Evolutionary conservation across 768 basidiomycete genomes (phyloP).

Genomic region (Amanita phalloides): DNA sequence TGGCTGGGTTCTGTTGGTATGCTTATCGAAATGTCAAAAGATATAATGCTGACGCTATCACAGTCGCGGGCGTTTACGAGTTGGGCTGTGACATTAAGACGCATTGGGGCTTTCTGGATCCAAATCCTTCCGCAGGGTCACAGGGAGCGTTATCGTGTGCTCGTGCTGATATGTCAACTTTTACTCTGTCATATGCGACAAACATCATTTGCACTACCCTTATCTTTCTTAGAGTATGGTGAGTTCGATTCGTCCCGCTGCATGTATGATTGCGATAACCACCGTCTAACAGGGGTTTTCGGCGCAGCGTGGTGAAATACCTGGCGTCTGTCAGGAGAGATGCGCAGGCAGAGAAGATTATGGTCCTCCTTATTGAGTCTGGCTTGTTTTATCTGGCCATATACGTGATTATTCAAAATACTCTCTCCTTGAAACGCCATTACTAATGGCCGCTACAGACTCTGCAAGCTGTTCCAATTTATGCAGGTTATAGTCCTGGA

Average conservation of each 20-base stretch:
- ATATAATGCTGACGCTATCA: neutral
- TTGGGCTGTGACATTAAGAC: slow-evolving; percentile 18
- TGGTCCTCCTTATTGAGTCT: slow-evolving; percentile 18
- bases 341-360: slow-evolving; percentile 18
- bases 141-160: slow-evolving; percentile 16
- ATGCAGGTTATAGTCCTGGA: slow-evolving; percentile 13
- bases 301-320: slow-evolving; percentile 14
- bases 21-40: neutral
- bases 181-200: slow-evolving; percentile 18
- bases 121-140: slow-evolving; percentile 15
- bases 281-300: slow-evolving; percentile 11
- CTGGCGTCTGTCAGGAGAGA: slow-evolving; percentile 13
- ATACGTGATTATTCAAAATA: slow-evolving; percentile 11
- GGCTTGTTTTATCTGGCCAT: slow-evolving; percentile 17
- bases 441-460: slow-evolving; percentile 9
- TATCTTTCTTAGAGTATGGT: slow-evolving; percentile 18
- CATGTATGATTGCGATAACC: neutral
- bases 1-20: slow-evolving; percentile 19
- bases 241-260: neutral
- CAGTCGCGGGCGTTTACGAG: slow-evolving; percentile 18
- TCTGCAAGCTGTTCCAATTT: slow-evolving; percentile 20
- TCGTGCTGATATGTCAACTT: slow-evolving; percentile 17
- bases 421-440: neutral
- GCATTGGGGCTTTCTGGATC: slow-evolving; percentile 15
- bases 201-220: slow-evolving; percentile 19